A percentile compares a stretch with the other conserved stretches of the same genome.
These are phyloP conservation scores for Rhizophora apiculata DNA, from an alignment of 345 rosid genomes.

Conservation along the genomic window DNA sequence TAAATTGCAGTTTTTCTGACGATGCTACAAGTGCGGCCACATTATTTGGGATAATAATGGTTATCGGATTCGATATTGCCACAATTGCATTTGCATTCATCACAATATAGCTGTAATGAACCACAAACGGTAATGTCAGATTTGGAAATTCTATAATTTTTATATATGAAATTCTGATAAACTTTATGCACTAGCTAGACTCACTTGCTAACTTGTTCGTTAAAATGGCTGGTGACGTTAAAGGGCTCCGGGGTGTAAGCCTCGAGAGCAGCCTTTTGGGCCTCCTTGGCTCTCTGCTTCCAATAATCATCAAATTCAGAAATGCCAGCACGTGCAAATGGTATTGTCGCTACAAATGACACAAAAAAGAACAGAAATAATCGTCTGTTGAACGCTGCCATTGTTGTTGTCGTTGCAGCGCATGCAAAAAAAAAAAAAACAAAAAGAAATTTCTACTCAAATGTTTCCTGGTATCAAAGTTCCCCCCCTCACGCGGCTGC, in stretches of 20 bases:
- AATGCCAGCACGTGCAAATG: constrained; percentile 29
- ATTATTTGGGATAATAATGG: no score
- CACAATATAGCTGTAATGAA: no score
- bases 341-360: constrained; percentile 27
- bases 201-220: constrained; percentile 41
- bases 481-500: neutral
- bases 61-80: no score
- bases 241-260: constrained; percentile 56
- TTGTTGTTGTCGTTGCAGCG: neutral
- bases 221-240: constrained; percentile 42
- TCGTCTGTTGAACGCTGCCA: constrained; percentile 1
- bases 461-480: constrained; percentile 1
- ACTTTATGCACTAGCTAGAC: neutral
- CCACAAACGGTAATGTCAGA: no score
- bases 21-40: no score
- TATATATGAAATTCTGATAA: no score
- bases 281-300: constrained; percentile 38
- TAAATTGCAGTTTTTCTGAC: no score
- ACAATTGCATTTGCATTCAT: no score
- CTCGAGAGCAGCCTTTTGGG: constrained; percentile 27
- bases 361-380: constrained; percentile 18
- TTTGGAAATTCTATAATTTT: no score
- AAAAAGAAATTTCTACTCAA: neutral
- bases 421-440: no score
- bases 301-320: constrained; percentile 55